Conservation (phyloP, 2,329 filamentous ascomycete species). For the Aspergillus quadrilineatus region DNA sequence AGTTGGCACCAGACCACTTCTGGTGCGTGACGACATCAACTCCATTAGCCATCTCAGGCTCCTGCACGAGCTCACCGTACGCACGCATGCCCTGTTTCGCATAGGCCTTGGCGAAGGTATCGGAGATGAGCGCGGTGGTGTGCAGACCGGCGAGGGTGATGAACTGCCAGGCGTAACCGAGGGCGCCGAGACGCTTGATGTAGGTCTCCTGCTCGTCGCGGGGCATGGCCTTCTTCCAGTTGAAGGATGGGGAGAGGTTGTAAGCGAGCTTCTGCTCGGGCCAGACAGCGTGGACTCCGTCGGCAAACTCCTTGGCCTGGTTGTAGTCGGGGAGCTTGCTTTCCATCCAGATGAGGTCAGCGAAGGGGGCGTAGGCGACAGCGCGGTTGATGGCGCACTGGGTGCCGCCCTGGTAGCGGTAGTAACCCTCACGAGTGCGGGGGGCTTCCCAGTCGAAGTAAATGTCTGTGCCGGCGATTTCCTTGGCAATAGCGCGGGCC, state of each 20-base stretch:
- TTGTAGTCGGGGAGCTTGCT: slow-evolving; percentile 89
- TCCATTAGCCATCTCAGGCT: slow-evolving; percentile 88
- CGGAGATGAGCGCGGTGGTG: slow-evolving; percentile 84
- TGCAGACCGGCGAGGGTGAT: slow-evolving; percentile 98
- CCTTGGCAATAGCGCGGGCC: slow-evolving; percentile 74
- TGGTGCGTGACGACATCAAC: slow-evolving; percentile 98
- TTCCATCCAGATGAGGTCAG: slow-evolving; percentile 99
- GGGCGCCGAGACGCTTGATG: slow-evolving; percentile 78
- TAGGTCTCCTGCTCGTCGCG: slow-evolving; percentile 93
- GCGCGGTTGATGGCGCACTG: slow-evolving; percentile 89
- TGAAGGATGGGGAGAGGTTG: slow-evolving; percentile 98
- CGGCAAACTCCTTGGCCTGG: slow-evolving; percentile 90
- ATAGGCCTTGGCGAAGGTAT: slow-evolving; percentile 84
- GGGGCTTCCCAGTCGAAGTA: slow-evolving; percentile 96
- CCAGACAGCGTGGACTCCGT: slow-evolving; percentile 90
- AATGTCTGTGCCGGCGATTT: slow-evolving; percentile 74
- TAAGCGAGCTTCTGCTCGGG: slow-evolving; percentile 98
- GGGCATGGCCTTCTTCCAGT: slow-evolving; percentile 98
- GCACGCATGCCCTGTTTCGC: slow-evolving; percentile 84
- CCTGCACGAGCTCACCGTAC: slow-evolving; percentile 95
- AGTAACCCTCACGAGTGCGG: slow-evolving; percentile 91
- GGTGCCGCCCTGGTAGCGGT: slow-evolving; percentile 86
- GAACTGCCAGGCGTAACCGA: slow-evolving; percentile 99
- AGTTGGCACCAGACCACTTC: slow-evolving; percentile 96
- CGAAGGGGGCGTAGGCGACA: slow-evolving; percentile 87